Percentiles rank a stretch among this genome's conserved stretches.
Conservation (phyloP, 2,329 filamentous ascomycete species). For the Trichoderma atrobrunneum region DNA sequence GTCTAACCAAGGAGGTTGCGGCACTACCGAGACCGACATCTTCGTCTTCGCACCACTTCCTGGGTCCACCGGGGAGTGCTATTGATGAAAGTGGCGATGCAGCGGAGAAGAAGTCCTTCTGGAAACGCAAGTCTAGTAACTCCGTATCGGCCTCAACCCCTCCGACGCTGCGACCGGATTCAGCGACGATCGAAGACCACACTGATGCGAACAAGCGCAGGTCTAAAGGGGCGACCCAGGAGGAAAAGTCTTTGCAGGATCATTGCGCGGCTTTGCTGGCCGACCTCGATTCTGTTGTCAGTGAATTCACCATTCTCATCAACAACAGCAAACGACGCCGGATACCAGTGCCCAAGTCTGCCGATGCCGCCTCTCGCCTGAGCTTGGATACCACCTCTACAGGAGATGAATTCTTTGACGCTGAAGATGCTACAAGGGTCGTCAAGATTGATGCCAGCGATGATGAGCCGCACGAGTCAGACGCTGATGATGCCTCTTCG, state of each 20-base stretch:
- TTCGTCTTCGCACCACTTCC: constrained; percentile 31
- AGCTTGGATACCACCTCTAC: constrained; percentile 80
- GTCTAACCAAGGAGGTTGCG: constrained; percentile 81
- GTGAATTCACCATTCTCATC: constrained; percentile 76
- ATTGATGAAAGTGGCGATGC: constrained; percentile 45
- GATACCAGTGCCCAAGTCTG: constrained; percentile 50
- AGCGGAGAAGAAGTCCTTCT: constrained; percentile 72
- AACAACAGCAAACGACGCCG: constrained; percentile 76
- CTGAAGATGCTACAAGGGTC: constrained; percentile 65
- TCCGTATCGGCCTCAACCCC: constrained; percentile 43
- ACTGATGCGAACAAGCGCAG: constrained; percentile 31
- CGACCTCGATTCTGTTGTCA: constrained; percentile 79
- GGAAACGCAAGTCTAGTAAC: constrained; percentile 80
- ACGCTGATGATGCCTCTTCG: constrained; percentile 53
- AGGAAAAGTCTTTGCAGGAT: constrained; percentile 70
- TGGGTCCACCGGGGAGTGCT: constrained; percentile 43
- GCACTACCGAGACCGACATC: constrained; percentile 38
- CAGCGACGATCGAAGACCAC: constrained; percentile 31
- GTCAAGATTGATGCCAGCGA: constrained; percentile 72
- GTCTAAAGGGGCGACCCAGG: constrained; percentile 41
- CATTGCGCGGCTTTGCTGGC: constrained; percentile 79
- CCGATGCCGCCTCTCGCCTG: constrained; percentile 45
- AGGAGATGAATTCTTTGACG: constrained; percentile 92
- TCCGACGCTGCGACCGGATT: constrained; percentile 38
- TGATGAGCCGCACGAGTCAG: constrained; percentile 56